Conservation (phyloP, 2,329 filamentous ascomycete species). For the Zymoseptoria brevis region DNA sequence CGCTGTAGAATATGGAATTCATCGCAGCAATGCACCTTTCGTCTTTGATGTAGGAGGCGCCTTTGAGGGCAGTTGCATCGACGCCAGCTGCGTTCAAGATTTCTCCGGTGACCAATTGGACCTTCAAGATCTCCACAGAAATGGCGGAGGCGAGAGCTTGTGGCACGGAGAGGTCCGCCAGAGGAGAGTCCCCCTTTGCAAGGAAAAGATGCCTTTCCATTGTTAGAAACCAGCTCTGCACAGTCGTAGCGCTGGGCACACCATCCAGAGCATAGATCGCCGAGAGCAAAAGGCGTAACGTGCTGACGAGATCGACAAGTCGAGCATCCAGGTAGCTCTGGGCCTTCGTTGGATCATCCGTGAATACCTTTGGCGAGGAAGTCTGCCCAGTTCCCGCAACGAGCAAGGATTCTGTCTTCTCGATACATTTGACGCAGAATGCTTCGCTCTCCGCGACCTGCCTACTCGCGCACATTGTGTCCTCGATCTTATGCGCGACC, state of each 20-base stretch:
- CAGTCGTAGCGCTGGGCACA: slow-evolving; percentile 34
- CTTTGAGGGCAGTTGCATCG: slow-evolving; percentile 4
- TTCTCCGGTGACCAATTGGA: slow-evolving; percentile 52
- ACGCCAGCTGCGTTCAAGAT: slow-evolving; percentile 29
- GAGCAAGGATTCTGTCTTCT: slow-evolving; percentile 12
- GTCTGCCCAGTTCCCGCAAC: slow-evolving; percentile 27
- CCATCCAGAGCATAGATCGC: slow-evolving; percentile 33
- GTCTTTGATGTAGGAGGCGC: slow-evolving; percentile 55
- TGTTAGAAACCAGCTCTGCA: slow-evolving; percentile 67
- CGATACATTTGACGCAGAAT: slow-evolving; percentile 15
- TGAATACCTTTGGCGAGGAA: slow-evolving; percentile 17
- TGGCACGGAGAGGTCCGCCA: slow-evolving; percentile 44
- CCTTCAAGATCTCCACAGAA: slow-evolving; percentile 64
- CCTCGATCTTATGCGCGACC: slow-evolving; percentile 13
- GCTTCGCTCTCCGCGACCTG: slow-evolving; percentile 7
- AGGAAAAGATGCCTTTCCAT: slow-evolving; percentile 64
- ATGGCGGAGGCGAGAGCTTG: slow-evolving; percentile 63
- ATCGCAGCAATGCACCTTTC: slow-evolving; percentile 63
- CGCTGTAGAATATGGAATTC: slow-evolving; percentile 60
- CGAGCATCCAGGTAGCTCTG: slow-evolving; percentile 56
- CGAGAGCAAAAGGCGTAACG: slow-evolving; percentile 45
- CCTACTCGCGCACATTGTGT: slow-evolving; percentile 8
- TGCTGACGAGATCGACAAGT: slow-evolving; percentile 64
- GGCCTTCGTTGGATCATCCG: slow-evolving; percentile 11
- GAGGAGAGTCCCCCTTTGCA: slow-evolving; percentile 40